Evolutionary conservation across 1,284 basidiomycete species (phyloP), one percentile per base, ranked within the genome.

Genomic region (Leccinum fallax): DNA sequence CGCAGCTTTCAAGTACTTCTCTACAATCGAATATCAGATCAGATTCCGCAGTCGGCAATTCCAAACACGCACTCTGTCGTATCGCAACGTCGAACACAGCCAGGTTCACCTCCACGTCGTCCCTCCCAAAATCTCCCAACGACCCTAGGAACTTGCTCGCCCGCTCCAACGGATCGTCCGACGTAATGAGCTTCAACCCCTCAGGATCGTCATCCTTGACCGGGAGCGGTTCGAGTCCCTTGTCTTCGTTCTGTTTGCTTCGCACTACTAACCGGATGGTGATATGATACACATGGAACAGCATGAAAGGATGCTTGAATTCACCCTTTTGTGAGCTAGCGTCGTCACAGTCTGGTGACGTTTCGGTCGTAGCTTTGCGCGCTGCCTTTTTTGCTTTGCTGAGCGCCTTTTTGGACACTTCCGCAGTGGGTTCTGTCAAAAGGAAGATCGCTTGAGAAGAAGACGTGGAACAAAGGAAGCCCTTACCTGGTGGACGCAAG

Each of bases 301-400:
- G 55, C 58, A 63, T 40, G 64, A 58, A 51, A 60, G 58, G 58
- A 65, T 62, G 61, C 61, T 53, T 63, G 79, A 78, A 75, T 77
- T 85, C 69, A 75, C 73, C 74, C 62, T 76, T 77, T 71, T 73
- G 68, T 69, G 61, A 58, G 62, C 53, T 66, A 43, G 61, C 40
- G 36, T 74, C 72, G 53, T 74, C 79, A 73, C 85, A 91, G 46
- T 70, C 70, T 30, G 58, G 72, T 71, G 90, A 88, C 16, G 81
- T 73, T 34, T 90, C 90, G 54, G 86, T 84, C 61, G 84, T 83
- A 0, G 80, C 81, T 76, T 91, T 93, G 63, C 82, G 81, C 5
- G 89, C 89, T 0, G 88, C 93, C 74, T 95, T 96, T 75, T 92
- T 93, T 32, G 93, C 93, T 72, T 94, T 96, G 77, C 94, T 95